phyloP scores from a whole-genome alignment of 768 basidiomycete genomes.

The Suillus bovinus region DNA sequence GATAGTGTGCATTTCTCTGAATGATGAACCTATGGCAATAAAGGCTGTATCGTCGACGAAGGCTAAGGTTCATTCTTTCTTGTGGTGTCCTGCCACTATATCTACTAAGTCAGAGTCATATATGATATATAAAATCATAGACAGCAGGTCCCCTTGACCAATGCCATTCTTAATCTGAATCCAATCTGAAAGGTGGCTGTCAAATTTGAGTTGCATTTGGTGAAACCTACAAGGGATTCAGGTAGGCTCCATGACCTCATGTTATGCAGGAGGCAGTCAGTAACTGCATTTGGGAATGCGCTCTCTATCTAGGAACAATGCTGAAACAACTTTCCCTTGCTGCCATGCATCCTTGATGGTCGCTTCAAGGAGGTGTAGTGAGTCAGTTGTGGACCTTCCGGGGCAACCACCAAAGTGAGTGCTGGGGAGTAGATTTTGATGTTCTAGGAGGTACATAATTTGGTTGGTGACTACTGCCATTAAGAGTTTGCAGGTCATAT shows the following conservation, averaged over 20 bases:
- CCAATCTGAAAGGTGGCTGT: background rate
- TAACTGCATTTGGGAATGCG: slow-evolving; percentile 41
- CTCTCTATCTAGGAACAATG: slow-evolving; percentile 44
- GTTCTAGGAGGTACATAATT: slow-evolving; percentile 29
- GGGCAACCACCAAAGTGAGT: slow-evolving; percentile 41
- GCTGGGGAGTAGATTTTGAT: slow-evolving; percentile 32
- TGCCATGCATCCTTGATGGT: slow-evolving; percentile 41
- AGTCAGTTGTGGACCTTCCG: slow-evolving; percentile 39
- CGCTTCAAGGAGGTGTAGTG: slow-evolving; percentile 32
- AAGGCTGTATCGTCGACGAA: slow-evolving; percentile 34
- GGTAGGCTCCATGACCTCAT: slow-evolving; percentile 24
- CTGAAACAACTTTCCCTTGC: slow-evolving; percentile 30
- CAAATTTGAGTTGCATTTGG: slow-evolving; percentile 5
- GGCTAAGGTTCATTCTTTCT: slow-evolving; percentile 19
- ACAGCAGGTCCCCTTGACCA: slow-evolving; percentile 26
- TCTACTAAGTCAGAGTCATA: slow-evolving; percentile 19
- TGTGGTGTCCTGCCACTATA: background rate
- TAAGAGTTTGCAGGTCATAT: slow-evolving; percentile 33
- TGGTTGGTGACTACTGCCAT: slow-evolving; percentile 25
- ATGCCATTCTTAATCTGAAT: slow-evolving; percentile 18
- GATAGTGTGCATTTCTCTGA: slow-evolving; percentile 18
- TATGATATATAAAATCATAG: slow-evolving; percentile 19
- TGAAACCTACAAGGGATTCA: slow-evolving; percentile 15
- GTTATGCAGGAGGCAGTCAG: slow-evolving; percentile 31
- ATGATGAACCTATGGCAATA: too few species aligned